Evolutionary conservation across 2,329 filamentous ascomycete species (phyloP).

Genomic region (Arthrobotrys iridis): DNA sequence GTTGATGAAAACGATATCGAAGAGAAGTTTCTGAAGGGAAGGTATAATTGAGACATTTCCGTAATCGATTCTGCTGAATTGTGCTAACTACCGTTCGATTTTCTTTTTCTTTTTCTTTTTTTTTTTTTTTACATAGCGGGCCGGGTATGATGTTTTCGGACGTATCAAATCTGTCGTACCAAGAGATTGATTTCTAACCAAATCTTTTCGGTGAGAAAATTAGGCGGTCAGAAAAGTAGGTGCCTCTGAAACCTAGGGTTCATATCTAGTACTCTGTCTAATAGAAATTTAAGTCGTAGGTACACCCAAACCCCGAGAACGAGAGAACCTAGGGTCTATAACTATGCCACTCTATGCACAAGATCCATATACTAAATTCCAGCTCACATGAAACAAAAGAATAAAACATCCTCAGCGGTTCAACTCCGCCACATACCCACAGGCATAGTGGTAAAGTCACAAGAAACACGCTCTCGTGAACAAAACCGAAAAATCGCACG

Average conservation of each 20-base stretch:
- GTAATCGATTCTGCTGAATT: no score
- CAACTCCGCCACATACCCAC: conserved; percentile 91
- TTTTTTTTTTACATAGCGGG: conserved; percentile 55
- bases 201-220: background rate
- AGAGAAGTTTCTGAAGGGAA: conserved; percentile 85
- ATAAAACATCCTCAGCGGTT: conserved; percentile 95
- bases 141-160: conserved; percentile 15
- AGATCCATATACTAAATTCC: background rate
- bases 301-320: background rate
- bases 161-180: background rate
- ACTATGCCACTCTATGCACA: background rate
- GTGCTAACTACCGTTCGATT: no score
- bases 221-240: conserved; percentile 48
- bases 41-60: conserved; percentile 42
- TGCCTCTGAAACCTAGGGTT: background rate
- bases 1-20: conserved; percentile 81
- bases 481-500: conserved; percentile 90
- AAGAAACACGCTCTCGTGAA: conserved; percentile 84
- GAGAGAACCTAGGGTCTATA: conserved; percentile 58
- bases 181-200: background rate
- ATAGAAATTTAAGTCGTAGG: conserved; percentile 21
- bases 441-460: conserved; percentile 91
- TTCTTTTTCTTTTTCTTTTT: no score
- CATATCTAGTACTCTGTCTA: background rate
- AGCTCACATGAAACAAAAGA: conserved; percentile 64